Evolutionary conservation across 495 filamentous ascomycete species (phyloP), one percentile per base, ranked within the genome.

Genomic region (Aspergillus homomorphus): DNA sequence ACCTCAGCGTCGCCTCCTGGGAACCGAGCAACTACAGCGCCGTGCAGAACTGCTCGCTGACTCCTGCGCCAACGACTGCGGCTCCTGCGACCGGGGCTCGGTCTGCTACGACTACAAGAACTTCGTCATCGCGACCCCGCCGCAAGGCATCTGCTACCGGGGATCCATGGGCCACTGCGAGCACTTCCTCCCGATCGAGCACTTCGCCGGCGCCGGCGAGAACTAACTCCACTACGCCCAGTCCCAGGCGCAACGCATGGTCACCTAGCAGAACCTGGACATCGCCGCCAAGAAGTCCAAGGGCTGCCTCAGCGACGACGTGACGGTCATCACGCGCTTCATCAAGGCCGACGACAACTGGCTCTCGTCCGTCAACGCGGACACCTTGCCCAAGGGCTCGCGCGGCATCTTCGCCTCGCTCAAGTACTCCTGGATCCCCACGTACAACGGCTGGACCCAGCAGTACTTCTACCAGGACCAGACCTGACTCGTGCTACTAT

Each of bases 51-150:
- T 66, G 63, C 26, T 28, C 49, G 54, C 63, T 41, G 54, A 66
- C 48, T 66, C 51, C 63, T 66, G 63, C 56, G 52, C 63, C 48
- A 62, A 66, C 41, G 64, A 52, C 55, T 66, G 64, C 55, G 64
- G 64, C 19, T 19, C 51, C 58, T 66, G 64, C 52, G 52, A 58
- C 15, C 45, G 51, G 22, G 57, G 63, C 19, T 66, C 62, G 45
- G 43, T 58, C 44, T 66, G 64, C 64, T 66, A 66, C 26, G 64
- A 62, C 33, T 50, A 66, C 21, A 51, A 46, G 16, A 58, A 38
- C 12, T 54, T 63, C 21, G 60, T 57, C 38, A 30, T 51, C 48
- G 38, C 57, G 24, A 18, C 21, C 57, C 41, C 64, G 55, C 22
- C 54, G 50, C 26, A 28, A 19, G 64, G 64, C 42, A 51, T 62